Evolutionary conservation across 345 rosid genomes (phyloP), one percentile per base, ranked within the genome.

Genomic region (Conringia planisiliqua): DNA sequence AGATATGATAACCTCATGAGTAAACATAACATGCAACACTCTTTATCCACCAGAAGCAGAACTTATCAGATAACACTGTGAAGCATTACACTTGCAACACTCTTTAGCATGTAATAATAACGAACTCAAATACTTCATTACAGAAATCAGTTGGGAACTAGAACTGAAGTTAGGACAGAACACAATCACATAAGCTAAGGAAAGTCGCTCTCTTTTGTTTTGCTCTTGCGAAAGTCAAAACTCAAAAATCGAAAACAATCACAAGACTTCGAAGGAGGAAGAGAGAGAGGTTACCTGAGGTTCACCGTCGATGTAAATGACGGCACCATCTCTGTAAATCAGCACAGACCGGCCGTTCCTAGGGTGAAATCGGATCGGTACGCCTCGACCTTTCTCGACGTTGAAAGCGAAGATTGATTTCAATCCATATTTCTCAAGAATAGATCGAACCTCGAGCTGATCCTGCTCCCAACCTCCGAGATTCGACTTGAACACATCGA

Each of bases 381-480:
- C 91, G 36, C 86, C 88, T 7, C 97, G 97, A 43, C 96, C 93
- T 60, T 82, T 75, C 42, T 64, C 74, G 20, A 82, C 86, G 80
- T 80, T 81, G 90, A 87, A 95, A 48, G 97, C 99, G 77, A 40
- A 89, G 51, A 91, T 51, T 10, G 97, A 85, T 81, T 92, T 90
- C 48, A 89, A 84, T 10, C 85, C 93, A 75, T 88, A 87, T 35
- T 83, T 92, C 4, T 90, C 90, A 5, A 90, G 88, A 54, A 90
- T 84, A 42, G 89, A 82, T 40, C 92, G 84, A 71, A 92, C 88
- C 80, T 92, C 97, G 62, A 95, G 87, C 88, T 92, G 93, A 80
- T 92, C 86, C 83, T 85, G 96, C 60, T 87, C 97, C 86, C 86
- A 95, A 12, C 97, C 97, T 24, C 88, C 90, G 70, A 90, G 81